Percentiles rank a stretch among this genome's conserved stretches.
Conservation (phyloP, 345 rosid species). For the Gossypium thurberi region DNA sequence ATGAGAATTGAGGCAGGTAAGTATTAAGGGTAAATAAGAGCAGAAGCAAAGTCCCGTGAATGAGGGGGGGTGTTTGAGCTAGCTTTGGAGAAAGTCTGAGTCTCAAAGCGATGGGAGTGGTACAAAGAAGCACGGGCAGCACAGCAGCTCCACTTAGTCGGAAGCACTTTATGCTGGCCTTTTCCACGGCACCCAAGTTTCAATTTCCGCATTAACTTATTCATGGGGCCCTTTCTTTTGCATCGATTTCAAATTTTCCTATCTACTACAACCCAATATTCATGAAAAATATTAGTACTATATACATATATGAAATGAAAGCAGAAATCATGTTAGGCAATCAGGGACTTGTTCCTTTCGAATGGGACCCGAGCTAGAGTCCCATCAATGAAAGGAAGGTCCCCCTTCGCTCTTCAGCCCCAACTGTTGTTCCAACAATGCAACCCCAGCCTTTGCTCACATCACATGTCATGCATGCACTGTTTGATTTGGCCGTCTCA, state of each 20-base stretch:
- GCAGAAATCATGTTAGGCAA: constrained; percentile 4
- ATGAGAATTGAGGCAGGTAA: neutral
- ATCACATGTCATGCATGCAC: constrained; percentile 19
- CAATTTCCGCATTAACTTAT: constrained; percentile 5
- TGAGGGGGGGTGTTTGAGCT: neutral
- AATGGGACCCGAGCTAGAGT: neutral
- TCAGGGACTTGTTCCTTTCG: constrained; percentile 17
- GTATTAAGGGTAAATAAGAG: too few relatives aligned
- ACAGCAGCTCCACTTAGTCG: constrained; percentile 9
- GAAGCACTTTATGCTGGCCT: constrained; percentile 29
- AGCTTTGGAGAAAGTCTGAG: neutral
- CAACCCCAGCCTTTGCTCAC: constrained; percentile 10
- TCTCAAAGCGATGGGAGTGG: neutral
- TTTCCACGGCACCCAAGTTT: constrained; percentile 19
- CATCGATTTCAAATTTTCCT: neutral
- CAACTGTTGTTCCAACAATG: constrained; percentile 2
- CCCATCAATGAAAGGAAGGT: neutral
- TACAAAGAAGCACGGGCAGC: neutral
- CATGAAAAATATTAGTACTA: neutral
- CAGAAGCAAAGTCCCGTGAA: neutral
- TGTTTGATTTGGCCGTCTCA: constrained; percentile 2
- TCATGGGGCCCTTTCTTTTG: constrained; percentile 20
- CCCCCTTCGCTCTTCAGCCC: neutral
- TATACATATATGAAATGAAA: neutral
- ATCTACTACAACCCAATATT: neutral